Evolutionary conservation across 768 basidiomycete species (phyloP), one percentile per base, ranked within the genome.

Genomic region (Rickenella mellea): DNA sequence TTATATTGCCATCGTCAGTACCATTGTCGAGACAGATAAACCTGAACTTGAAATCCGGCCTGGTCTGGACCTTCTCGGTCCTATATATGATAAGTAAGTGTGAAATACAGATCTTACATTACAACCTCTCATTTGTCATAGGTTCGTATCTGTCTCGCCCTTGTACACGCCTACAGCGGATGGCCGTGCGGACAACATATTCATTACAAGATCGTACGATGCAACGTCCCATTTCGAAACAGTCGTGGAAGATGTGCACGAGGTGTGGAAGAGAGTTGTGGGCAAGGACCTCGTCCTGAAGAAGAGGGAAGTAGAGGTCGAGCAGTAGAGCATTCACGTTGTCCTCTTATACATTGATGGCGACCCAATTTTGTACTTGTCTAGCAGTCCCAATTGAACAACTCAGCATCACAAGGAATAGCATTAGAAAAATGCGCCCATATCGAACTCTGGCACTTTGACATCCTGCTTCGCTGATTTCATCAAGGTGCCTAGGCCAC

Each of bases 181-280:
- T 30, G 96, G 96, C 44, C 57, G 74, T 47, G 64, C 68, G 33
- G 93, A 99, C 69, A 86, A 90, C 59, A 88, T 99, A 59, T 99
- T 87, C 71, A 81, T 99, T 67, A 99, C 96, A 42, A 84, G 84
- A 42, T 96, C 92, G 12, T 99, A 98, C 65, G 96, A 99, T 59
- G 94, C 96, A 6, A 97, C 96, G 9, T 92, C 89, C 22, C 96
- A 99, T 67, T 98, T 99, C 60, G 96, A 99, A 72, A 96, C 90
- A 21, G 93, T 98, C 36, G 90, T 94, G 20, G 91, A 97, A 40
- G 94, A 99, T 46, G 96, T 99, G 27, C 83, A 85, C 47, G 87
- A 97, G 62, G 89, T 98, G 30, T 99, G 91, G 90, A 80, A 83
- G 69, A 74, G 93, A 42, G 79, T 94, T 41, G 70, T 73, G 3